Base-by-base conservation (phyloP, 208 protist genomes). In the Trypanosoma platydactyli region DNA sequence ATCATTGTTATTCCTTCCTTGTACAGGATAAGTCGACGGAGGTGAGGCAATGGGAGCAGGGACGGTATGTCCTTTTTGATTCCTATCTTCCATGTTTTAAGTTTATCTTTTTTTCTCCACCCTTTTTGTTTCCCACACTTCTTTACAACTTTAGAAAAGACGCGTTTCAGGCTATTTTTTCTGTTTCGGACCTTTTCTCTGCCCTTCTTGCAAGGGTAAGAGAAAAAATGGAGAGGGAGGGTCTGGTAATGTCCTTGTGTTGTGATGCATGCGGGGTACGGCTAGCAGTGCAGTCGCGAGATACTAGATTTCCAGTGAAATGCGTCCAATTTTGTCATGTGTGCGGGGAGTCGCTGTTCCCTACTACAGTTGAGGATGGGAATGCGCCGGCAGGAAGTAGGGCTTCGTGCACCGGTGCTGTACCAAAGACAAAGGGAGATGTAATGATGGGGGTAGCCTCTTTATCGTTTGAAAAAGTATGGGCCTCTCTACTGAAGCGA, bases 241-340 rank as follows among this genome's bases (percentile, higher is more conserved):
- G 22, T 18, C 24, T 27, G 42, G n/a, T n/a, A n/a, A n/a, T n/a
- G n/a, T n/a, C n/a, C n/a, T n/a, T 45, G 53, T 54, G 64, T 40
- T 69, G 64, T 55, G 30, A 45, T 6, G 30, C 40, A 3, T 69
- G 64, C 61, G 64, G 53, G 12, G n/a, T 42, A n/a, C 45, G 12
- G 5, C 9, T 44, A 15, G 64, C 64, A 12, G 42, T 69, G 25
- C 25, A 7, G 12, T 1, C 44, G 35, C 2, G 5, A 46, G 11
- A 11, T 46, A 20, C 16, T n/a, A 18, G 20, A 29, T 22, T 54
- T 27, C 41, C n/a, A 0, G 13, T 29, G 2, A 25, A 25, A n/a
- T 15, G 25, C 4, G 54, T 62, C 15, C 44, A 42, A 1, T 69
- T 54, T 25, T 69, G 64, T 46, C 53, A 69, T 27, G 64, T 62